phyloP scores from a whole-genome alignment of 768 basidiomycete species.

The Gymnopilus dilepis region DNA sequence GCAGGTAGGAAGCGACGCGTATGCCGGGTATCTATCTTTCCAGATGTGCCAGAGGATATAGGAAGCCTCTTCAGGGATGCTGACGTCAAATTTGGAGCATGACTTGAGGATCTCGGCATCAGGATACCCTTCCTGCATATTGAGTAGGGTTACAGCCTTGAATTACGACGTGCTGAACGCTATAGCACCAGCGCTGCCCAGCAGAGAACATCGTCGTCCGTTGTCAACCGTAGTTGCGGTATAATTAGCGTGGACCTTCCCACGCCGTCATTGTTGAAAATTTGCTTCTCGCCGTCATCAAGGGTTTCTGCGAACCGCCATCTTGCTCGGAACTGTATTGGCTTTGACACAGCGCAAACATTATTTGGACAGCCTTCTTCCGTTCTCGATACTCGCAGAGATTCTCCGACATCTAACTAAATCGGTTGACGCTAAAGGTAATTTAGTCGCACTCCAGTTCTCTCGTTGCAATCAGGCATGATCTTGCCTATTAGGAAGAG shows the following conservation, averaged over 20 bases:
- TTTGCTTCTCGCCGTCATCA: too few species aligned
- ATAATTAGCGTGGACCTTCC: not conserved
- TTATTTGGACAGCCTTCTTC: too few species aligned
- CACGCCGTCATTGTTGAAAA: not conserved
- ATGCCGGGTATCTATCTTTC: conserved; percentile 33
- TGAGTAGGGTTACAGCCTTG: not conserved
- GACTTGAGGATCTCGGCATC: conserved; percentile 35
- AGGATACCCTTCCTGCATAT: conserved; percentile 19
- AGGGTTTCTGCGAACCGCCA: too few species aligned
- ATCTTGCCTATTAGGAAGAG: not conserved
- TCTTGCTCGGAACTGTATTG: too few species aligned
- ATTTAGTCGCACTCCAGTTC: too few species aligned
- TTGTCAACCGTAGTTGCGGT: not conserved
- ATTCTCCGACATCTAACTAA: too few species aligned
- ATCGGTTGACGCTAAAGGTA: too few species aligned
- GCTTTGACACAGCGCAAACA: too few species aligned
- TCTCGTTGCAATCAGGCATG: not conserved
- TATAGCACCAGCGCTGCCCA: not conserved
- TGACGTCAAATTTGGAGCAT: conserved; percentile 41
- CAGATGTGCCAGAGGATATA: conserved; percentile 46
- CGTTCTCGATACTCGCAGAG: too few species aligned
- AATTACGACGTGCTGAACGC: too few species aligned
- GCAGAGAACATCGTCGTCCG: not conserved
- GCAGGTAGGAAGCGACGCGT: conserved; percentile 40
- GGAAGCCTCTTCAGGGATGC: conserved; percentile 45